phyloP scores from a whole-genome alignment of 31 red algal species.

The Odonthalia washingtoniensis region DNA sequence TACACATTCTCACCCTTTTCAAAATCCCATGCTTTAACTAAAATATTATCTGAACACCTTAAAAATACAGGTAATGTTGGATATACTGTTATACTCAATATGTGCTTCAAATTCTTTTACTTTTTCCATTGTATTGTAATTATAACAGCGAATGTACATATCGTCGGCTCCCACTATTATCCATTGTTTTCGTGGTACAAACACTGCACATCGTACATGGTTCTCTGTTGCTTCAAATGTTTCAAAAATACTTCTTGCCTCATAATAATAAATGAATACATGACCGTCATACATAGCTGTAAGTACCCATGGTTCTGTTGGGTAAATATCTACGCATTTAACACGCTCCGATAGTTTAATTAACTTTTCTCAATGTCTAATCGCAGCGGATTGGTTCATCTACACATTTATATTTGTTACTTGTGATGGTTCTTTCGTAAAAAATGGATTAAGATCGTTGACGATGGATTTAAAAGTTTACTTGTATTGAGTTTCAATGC shows the following conservation, averaged over 20 bases:
- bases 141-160: conserved; percentile 97
- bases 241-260: conserved; percentile 83
- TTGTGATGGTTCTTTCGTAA: too few species aligned
- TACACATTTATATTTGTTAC: too few species aligned
- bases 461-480: too few species aligned
- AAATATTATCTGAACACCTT: conserved; percentile 97
- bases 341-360: conserved; percentile 92
- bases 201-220: conserved; percentile 91
- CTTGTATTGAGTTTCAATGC: too few species aligned
- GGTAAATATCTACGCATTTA: conserved; percentile 99
- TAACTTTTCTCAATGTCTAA: conserved; percentile 92
- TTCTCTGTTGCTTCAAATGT: conserved; percentile 96
- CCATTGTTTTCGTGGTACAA: conserved; percentile 96
- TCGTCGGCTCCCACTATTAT: conserved; percentile 96
- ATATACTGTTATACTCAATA: conserved; percentile 93
- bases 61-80: conserved; percentile 92
- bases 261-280: conserved; percentile 94
- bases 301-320: conserved; percentile 98
- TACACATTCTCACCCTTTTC: conserved; percentile 90
- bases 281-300: conserved; percentile 95
- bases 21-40: conserved; percentile 99
- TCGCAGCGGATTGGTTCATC: conserved; percentile 92
- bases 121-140: conserved; percentile 99
- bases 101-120: conserved; percentile 96
- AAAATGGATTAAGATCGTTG: too few species aligned